Conservation (phyloP, 179 eudicot species). For the Amaranthus tricolor region DNA sequence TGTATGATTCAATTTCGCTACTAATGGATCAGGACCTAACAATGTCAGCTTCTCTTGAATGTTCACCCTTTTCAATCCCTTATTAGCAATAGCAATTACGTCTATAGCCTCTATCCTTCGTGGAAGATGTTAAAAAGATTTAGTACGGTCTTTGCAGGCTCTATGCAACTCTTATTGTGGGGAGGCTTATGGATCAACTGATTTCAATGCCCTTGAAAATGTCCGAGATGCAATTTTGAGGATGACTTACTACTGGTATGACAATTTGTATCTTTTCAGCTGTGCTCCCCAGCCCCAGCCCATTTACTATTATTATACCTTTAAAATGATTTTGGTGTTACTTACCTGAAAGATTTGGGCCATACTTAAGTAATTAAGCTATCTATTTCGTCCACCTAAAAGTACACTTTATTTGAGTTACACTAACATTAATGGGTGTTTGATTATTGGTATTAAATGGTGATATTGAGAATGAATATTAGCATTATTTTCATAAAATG, state of each 20-base stretch:
- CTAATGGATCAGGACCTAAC: background rate
- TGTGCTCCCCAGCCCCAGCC: background rate
- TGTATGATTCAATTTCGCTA: background rate
- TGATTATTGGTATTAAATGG: too few species aligned
- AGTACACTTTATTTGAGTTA: too few species aligned
- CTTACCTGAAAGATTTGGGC: too few species aligned
- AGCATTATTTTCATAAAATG: too few species aligned
- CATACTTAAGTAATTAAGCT: too few species aligned
- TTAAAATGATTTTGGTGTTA: too few species aligned
- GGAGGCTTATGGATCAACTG: constrained; percentile 76
- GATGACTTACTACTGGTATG: constrained; percentile 93
- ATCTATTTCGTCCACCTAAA: too few species aligned
- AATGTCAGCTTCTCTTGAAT: background rate
- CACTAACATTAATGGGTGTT: too few species aligned
- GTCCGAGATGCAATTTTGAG: constrained; percentile 83
- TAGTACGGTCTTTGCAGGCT: constrained; percentile 49
- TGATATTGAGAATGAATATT: too few species aligned
- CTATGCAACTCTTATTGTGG: constrained; percentile 84
- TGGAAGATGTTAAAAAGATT: background rate
- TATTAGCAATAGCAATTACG: background rate
- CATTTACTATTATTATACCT: too few species aligned
- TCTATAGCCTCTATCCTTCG: background rate
- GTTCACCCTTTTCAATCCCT: background rate
- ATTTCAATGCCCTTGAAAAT: constrained; percentile 62
- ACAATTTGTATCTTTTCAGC: background rate